Conservation (phyloP, 2,329 filamentous ascomycete genomes). For the Byssochlamys sp. region DNA sequence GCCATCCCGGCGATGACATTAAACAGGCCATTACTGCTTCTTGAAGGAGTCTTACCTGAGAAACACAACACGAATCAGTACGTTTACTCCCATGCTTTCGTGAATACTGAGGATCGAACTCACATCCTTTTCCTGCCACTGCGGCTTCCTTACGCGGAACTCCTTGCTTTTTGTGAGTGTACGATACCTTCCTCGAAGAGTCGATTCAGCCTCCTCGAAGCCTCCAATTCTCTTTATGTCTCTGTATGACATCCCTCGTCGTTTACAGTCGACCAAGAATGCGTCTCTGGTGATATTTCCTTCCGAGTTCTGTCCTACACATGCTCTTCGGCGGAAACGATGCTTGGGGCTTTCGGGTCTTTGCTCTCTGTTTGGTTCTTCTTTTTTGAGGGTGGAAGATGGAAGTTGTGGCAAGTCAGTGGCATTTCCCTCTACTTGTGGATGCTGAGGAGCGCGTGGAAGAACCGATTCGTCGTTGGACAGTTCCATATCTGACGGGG, state of each 20-base stretch:
- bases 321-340: not conserved
- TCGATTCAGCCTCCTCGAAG: constrained; percentile 40
- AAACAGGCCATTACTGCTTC: constrained; percentile 26
- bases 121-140: constrained; percentile 36
- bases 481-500: not conserved
- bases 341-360: not conserved
- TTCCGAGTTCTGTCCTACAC: constrained; percentile 7
- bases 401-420: not conserved
- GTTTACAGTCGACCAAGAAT: constrained; percentile 33
- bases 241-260: constrained; percentile 36
- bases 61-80: not conserved
- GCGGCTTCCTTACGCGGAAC: constrained; percentile 36
- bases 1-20: constrained; percentile 7
- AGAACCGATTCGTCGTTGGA: not conserved
- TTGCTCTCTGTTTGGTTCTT: not conserved
- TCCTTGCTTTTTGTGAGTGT: constrained; percentile 39
- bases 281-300: constrained; percentile 23
- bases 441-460: not conserved
- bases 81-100: not conserved
- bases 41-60: constrained; percentile 31
- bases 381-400: not conserved
- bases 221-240: constrained; percentile 36
- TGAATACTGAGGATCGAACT: constrained; percentile 11
- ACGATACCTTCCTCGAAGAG: constrained; percentile 38
- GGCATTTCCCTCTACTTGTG: not conserved